A percentile compares a stretch with the other conserved stretches of the same genome.
These are phyloP conservation scores for Acer yangbiense DNA, from an alignment of 345 rosid species.

Conservation along the genomic window DNA sequence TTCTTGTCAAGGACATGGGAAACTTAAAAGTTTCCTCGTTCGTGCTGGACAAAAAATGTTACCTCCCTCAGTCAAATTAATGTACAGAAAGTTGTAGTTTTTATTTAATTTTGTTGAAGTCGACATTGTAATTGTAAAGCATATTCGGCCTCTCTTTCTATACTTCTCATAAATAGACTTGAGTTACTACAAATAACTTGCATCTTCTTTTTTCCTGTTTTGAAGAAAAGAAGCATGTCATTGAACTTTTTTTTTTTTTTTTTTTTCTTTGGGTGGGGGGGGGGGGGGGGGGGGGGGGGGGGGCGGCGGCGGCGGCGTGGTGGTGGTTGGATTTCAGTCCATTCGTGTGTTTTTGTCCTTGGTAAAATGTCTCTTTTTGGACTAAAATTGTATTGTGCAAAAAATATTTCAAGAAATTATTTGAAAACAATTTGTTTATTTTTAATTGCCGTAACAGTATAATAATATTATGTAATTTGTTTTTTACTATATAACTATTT, in stretches of 20 bases:
- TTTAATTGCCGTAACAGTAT: neutral
- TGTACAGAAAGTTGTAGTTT: constrained; percentile 45
- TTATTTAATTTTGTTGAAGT: constrained; percentile 19
- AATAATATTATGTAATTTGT: neutral
- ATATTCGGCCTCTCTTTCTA: constrained; percentile 21
- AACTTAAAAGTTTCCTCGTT: neutral
- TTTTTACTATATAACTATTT: too few relatives aligned
- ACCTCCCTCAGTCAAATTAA: constrained; percentile 21
- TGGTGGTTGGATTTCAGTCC: too few relatives aligned
- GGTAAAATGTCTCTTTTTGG: too few relatives aligned
- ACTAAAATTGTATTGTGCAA: neutral
- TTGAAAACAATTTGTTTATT: too few relatives aligned
- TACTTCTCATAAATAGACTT: constrained; percentile 12
- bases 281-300: too few relatives aligned
- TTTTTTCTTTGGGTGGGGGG: too few relatives aligned
- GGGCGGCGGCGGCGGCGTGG: too few relatives aligned
- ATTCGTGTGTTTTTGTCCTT: too few relatives aligned
- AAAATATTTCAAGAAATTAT: too few relatives aligned
- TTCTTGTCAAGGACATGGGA: constrained; percentile 28
- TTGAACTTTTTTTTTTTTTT: neutral
- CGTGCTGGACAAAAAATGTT: constrained; percentile 1
- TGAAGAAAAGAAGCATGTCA: neutral
- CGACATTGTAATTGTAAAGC: constrained; percentile 42
- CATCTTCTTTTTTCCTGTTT: too few relatives aligned
- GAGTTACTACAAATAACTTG: constrained; percentile 16